Conservation (phyloP, 352 stramenopile species). For the Pilasporangium apinafurcum region DNA sequence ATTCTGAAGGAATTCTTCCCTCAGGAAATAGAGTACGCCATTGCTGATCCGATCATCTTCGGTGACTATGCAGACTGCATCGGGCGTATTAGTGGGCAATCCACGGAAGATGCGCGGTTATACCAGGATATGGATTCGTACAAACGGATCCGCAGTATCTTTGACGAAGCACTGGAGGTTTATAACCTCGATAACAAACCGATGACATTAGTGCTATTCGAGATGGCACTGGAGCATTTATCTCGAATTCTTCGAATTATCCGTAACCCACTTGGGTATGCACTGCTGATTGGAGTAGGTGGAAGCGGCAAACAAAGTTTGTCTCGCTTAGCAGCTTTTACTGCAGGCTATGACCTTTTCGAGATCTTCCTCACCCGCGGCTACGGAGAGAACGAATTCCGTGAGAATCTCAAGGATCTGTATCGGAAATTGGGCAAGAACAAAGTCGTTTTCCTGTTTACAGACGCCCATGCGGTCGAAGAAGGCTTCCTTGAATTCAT, state of each 20-base stretch:
- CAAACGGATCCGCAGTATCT: slow-evolving; percentile 85
- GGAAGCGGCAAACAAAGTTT: slow-evolving; percentile 94
- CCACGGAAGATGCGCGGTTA: slow-evolving; percentile 79
- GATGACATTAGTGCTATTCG: slow-evolving; percentile 94
- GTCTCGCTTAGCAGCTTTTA: slow-evolving; percentile 89
- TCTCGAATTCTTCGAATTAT: slow-evolving; percentile 92
- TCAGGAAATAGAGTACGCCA: slow-evolving; percentile 51
- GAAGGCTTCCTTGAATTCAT: slow-evolving; percentile 96
- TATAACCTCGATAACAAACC: slow-evolving; percentile 95
- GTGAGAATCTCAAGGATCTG: slow-evolving; percentile 92
- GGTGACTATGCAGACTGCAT: slow-evolving; percentile 90
- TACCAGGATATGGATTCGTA: slow-evolving; percentile 94
- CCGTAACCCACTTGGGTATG: slow-evolving; percentile 88
- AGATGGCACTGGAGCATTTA: slow-evolving; percentile 94
- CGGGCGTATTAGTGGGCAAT: slow-evolving; percentile 52
- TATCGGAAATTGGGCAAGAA: slow-evolving; percentile 86
- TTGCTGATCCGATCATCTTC: slow-evolving; percentile 86
- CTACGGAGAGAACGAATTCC: slow-evolving; percentile 92
- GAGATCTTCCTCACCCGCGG: slow-evolving; percentile 91
- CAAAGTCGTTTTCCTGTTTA: slow-evolving; percentile 94
- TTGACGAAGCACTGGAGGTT: slow-evolving; percentile 91
- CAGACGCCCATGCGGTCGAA: slow-evolving; percentile 92
- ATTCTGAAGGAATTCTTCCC: slow-evolving; percentile 75
- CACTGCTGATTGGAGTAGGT: slow-evolving; percentile 91
- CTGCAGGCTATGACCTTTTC: slow-evolving; percentile 92